Base-by-base conservation (phyloP, 2,329 filamentous ascomycete genomes). In the Fusarium sp. region DNA sequence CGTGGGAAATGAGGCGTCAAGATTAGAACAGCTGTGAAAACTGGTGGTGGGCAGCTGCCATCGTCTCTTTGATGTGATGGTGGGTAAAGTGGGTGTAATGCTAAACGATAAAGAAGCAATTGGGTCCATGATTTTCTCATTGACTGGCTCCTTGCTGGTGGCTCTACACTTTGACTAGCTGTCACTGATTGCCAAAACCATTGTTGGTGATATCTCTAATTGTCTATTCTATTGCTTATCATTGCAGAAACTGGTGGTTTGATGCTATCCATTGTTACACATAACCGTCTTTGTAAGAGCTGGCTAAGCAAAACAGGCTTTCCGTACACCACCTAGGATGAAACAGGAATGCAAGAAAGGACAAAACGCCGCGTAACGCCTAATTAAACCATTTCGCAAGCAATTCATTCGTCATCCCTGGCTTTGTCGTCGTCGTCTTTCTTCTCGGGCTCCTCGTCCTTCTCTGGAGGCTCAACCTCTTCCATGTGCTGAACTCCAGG, bases 91-190 rank as follows among this genome's bases (percentile, higher is more conserved):
- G 13, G 9, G 36, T 66, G 30, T 56, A 44, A 41, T 40, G 44
- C 41, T 28, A 40, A 48, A 37, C n/a, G 31, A 65, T 71, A 71
- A 70, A 71, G 55, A 57, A 58, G 55, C 46, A n/a, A 15, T 30
- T 23, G 15, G 28, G 7, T 51, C 68, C 68, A 60, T 44, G 39
- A 13, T 11, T n/a, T 6, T 23, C 37, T 8, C 15, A 23, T 31
- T 37, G 23, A 9, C 18, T 12, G 15, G 18, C 43, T 36, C 36
- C 13, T 7, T 60, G 30, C 34, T 54, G 28, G 37, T 56, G 43
- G 30, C n/a, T 10, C 43, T 16, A 11, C 15, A 5, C 13, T 16
- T n/a, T 31, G 36, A 12, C 44, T 23, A 23, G 18, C 18, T 37
- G 15, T 60, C 56, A 27, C 34, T 11, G 39, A 27, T 18, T 37